A percentile compares a stretch with the other conserved stretches of the same genome.
Conservation (phyloP, 1,139 yeast genomes). For the Pichia sp. region DNA sequence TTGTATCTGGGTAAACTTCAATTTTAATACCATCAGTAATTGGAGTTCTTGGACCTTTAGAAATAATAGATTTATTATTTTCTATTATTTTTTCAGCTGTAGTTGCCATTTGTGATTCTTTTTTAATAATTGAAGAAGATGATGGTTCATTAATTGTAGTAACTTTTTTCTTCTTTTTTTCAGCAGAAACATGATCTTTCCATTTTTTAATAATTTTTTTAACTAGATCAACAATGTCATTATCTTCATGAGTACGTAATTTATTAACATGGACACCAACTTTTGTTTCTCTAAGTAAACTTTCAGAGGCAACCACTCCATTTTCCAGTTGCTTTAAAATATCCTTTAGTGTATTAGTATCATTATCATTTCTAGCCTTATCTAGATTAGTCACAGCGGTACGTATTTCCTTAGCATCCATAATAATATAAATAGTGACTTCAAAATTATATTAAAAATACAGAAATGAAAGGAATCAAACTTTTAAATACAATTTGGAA, state of each 20-base stretch:
- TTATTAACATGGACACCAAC: slow-evolving; percentile 97
- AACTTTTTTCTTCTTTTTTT: slow-evolving; percentile 38
- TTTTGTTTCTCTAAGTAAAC: slow-evolving; percentile 82
- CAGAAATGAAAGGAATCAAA: too few relatives aligned
- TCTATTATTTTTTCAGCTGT: not conserved
- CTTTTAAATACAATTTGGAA: too few relatives aligned
- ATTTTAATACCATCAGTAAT: slow-evolving; percentile 75
- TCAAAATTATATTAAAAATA: too few relatives aligned
- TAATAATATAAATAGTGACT: slow-evolving; percentile 20
- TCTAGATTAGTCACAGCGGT: slow-evolving; percentile 67
- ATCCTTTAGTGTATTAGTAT: slow-evolving; percentile 60
- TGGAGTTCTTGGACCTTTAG: slow-evolving; percentile 67
- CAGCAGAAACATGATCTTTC: slow-evolving; percentile 85
- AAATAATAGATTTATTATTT: slow-evolving; percentile 30
- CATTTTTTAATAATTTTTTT: slow-evolving; percentile 78
- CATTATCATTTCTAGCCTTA: slow-evolving; percentile 44
- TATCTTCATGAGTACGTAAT: slow-evolving; percentile 61
- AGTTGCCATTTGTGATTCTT: slow-evolving; percentile 5
- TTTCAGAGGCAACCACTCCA: slow-evolving; percentile 80
- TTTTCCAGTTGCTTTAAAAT: slow-evolving; percentile 61
- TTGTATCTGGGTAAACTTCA: slow-evolving; percentile 55
- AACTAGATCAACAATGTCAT: slow-evolving; percentile 63
- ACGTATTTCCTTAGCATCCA: slow-evolving; percentile 73
- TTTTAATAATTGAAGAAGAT: not conserved
- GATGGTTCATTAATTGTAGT: not conserved